phyloP scores from a whole-genome alignment of 495 filamentous ascomycete species.

The Penicillium macrosclerotiorum region DNA sequence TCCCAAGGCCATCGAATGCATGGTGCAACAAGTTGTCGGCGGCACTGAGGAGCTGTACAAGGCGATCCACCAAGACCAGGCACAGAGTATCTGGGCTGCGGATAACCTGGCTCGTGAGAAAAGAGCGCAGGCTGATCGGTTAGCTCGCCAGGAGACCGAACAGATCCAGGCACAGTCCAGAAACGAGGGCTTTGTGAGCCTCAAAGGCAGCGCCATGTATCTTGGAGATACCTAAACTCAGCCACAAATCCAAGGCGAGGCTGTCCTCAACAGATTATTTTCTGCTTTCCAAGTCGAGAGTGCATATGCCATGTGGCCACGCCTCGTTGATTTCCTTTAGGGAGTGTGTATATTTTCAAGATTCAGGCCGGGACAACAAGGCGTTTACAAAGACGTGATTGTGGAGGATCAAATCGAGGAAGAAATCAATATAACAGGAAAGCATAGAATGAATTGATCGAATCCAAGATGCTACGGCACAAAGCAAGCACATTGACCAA shows the following conservation, averaged over 20 bases:
- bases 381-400: too few species aligned
- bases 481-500: not conserved
- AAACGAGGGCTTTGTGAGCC: constrained; percentile 27
- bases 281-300: not conserved
- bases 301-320: too few species aligned
- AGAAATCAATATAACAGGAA: too few species aligned
- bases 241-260: not conserved
- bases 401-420: too few species aligned
- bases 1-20: constrained; percentile 42
- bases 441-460: too few species aligned
- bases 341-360: too few species aligned
- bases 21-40: constrained; percentile 45
- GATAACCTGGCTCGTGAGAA: constrained; percentile 35
- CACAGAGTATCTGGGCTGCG: constrained; percentile 34
- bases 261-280: too few species aligned
- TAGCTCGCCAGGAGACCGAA: constrained; percentile 20
- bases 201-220: constrained; percentile 41
- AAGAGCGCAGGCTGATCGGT: constrained; percentile 25
- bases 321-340: too few species aligned
- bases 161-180: constrained; percentile 36
- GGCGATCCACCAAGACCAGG: constrained; percentile 40
- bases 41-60: constrained; percentile 53
- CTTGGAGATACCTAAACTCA: constrained; percentile 38
- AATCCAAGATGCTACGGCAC: not conserved
- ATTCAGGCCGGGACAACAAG: too few species aligned